Evolutionary conservation across 495 filamentous ascomycete species (phyloP), one percentile per base, ranked within the genome.

Genomic region (Aspergillus carlsbadensis): DNA sequence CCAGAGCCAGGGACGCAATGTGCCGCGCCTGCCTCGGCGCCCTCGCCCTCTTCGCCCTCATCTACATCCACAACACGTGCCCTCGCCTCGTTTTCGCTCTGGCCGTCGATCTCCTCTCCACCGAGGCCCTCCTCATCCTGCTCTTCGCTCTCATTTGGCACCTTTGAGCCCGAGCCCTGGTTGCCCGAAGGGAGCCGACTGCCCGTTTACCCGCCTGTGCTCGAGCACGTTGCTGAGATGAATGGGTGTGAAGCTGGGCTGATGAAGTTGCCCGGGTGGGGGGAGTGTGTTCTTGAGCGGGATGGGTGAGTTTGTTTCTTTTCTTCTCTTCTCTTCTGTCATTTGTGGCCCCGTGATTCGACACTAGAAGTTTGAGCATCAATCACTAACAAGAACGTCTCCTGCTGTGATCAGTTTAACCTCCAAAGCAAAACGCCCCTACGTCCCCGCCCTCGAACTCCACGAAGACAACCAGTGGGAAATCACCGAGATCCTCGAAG

Each of bases 401-500:
- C n/a, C n/a, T n/a, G n/a, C n/a, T n/a, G n/a, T n/a, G n/a, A 50
- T 15, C 18, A 55, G 52, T 7, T 15, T 21, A 29, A 37, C 21
- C n/a, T 20, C 34, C 17, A 56, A 48, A 10, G 43, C 42, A 6
- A 56, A 47, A 41, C 40, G 33, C 13, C 52, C 10, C 8, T 6
- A 37, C 0, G 11, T 20, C 11, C 3, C 13, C 26, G 15, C 18
- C 17, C 18, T 47, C 13, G 53, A 26, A 8, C 53, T 56, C 2
- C 6, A 18, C 14, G 43, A 48, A 18, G 41, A 39, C 13, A 13
- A n/a, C 20, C 33, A 39, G 6, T 48, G 43, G 53, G 14, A 48
- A 10, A 39, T 56, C n/a, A 31, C 15, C 7, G 18, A 48, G 10
- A 35, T 56, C 53, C n/a, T 56, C 21, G 43, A 56, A 21, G 53